phyloP scores from a whole-genome alignment of 495 filamentous ascomycete species.

The Lepidopterella palustris region DNA sequence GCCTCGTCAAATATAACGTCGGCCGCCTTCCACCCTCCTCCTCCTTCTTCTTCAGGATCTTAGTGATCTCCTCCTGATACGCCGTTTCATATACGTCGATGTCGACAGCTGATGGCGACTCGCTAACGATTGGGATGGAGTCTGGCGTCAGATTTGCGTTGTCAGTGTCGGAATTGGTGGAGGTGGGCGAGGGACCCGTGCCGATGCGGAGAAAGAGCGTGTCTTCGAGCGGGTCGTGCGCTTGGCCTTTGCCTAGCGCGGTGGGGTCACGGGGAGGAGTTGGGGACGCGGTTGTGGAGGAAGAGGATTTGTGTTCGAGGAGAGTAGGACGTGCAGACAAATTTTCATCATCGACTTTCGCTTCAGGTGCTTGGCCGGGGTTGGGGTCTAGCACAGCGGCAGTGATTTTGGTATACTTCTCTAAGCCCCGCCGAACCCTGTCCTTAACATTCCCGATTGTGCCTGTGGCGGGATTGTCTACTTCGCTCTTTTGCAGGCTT shows the following conservation, averaged over 20 bases:
- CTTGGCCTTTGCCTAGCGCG: conserved; percentile 52
- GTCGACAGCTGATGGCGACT: conserved; percentile 73
- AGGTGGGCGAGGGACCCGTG: conserved; percentile 44
- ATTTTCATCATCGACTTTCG: conserved; percentile 14
- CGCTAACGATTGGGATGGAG: conserved; percentile 51
- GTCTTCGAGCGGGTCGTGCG: conserved; percentile 57
- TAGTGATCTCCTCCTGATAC: conserved; percentile 72
- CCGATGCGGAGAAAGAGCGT: conserved; percentile 70
- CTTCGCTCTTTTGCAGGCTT: neutral
- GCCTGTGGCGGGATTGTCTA: neutral
- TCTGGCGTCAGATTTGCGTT: conserved; percentile 29
- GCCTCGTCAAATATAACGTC: conserved; percentile 52
- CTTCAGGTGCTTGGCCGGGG: neutral
- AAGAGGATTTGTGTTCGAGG: conserved; percentile 3
- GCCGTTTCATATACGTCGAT: conserved; percentile 84
- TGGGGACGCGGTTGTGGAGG: conserved; percentile 30
- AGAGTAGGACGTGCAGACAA: too few species aligned
- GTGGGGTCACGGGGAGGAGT: conserved; percentile 11
- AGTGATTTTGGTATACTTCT: neutral
- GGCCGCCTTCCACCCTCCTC: conserved; percentile 18
- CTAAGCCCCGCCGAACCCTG: neutral
- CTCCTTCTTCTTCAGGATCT: conserved; percentile 50
- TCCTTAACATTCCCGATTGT: neutral
- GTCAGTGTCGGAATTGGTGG: neutral
- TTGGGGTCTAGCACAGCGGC: neutral